Evolutionary conservation across 108 stramenopile genomes (phyloP).

Genomic region (Nitzschia palea): DNA sequence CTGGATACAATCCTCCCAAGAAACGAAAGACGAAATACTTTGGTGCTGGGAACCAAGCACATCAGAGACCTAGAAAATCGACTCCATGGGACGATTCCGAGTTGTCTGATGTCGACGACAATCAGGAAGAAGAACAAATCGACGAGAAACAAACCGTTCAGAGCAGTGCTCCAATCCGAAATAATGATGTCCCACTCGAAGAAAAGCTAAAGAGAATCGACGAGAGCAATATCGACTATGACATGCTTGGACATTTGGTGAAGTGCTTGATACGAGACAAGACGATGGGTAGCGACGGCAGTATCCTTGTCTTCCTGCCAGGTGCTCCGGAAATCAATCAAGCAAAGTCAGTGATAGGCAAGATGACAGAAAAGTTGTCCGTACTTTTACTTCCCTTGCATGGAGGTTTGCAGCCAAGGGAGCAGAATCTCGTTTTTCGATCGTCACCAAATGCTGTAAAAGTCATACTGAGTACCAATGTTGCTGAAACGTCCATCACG

Average conservation of each 20-base stretch:
- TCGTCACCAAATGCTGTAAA: conserved; percentile 72
- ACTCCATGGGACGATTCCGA: conserved; percentile 49
- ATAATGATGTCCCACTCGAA: conserved; percentile 43
- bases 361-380: conserved; percentile 24
- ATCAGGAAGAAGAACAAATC: conserved; percentile 26
- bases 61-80: conserved; percentile 9
- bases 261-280: conserved; percentile 47
- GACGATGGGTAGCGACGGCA: conserved; percentile 56
- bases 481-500: conserved; percentile 94
- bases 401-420: conserved; percentile 86
- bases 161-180: background rate
- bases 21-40: conserved; percentile 43
- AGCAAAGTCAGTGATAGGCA: conserved; percentile 49
- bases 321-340: conserved; percentile 91
- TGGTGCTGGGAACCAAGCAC: background rate
- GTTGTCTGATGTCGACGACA: conserved; percentile 47
- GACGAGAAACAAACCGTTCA: conserved; percentile 9
- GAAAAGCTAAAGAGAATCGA: conserved; percentile 73
- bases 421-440: conserved; percentile 87
- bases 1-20: conserved; percentile 79
- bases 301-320: conserved; percentile 90
- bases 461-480: conserved; percentile 94
- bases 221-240: conserved; percentile 66
- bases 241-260: conserved; percentile 63
- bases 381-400: conserved; percentile 83